Evolutionary conservation across 148 eudicot genomes (phyloP), one percentile per base, ranked within the genome.

Genomic region (Rheum nobile): DNA sequence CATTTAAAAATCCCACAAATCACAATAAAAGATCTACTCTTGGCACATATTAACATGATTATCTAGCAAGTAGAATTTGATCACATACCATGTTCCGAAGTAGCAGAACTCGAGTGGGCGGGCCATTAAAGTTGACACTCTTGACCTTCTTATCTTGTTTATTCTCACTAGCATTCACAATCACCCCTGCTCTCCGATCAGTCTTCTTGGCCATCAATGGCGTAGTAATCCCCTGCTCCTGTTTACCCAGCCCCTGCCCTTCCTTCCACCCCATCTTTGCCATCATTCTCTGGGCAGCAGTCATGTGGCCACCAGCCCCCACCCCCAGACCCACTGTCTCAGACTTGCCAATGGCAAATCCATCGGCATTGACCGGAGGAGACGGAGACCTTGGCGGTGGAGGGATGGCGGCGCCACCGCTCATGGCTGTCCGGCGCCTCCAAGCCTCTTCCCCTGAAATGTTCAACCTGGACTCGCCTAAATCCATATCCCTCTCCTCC

Each of bases 231-330:
- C 98, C 98, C 75, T 94, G 98, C 80, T 94, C 98, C 80, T 78
- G 92, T 73, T 82, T 91, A 74, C 98, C 98, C 31, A 94, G 72
- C 41, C 98, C 98, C 59, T 94, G 98, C 65, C 98, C 98, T 46
- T 83, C 80, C 72, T 94, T 94, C 98, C 98, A 94, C 52, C 98
- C 98, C 98, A 94, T 94, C 78, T 88, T 94, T 12, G 97, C 97
- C 98, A 94, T 94, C 98, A 94, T 94, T 76, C 98, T 83, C 81
- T 94, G 98, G 0, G 98, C 98, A 0, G 93, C 93, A 9, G 97
- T 94, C 98, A 94, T 94, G 46, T 91, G 90, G 71, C 98, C 98
- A 1, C 96, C 98, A 0, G 97, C 97, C 34, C 98, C 98, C 0
- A 94, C 80, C 16, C 98, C 98, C 54, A 94, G 77, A 9, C 98